These are phyloP conservation scores for Rhodotorula glutinis DNA, from an alignment of 1,284 basidiomycete species.

Conservation along the genomic window DNA sequence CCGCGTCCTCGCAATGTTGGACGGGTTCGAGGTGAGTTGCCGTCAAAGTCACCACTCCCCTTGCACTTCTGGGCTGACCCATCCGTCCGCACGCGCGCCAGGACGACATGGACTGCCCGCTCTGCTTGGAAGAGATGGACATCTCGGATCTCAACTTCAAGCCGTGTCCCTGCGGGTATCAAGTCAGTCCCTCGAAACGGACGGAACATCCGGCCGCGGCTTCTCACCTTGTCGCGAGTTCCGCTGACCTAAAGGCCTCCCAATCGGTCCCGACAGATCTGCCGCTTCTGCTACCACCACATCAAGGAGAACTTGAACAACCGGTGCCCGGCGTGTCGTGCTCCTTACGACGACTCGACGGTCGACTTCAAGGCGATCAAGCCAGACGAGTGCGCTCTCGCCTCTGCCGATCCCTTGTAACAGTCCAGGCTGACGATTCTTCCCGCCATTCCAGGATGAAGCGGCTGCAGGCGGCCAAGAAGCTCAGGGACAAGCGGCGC, in stretches of 20 bases:
- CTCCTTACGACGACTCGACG: constrained; percentile 86
- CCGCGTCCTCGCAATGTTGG: constrained; percentile 35
- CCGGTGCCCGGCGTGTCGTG: constrained; percentile 92
- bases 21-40: constrained; percentile 36
- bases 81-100: neutral
- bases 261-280: constrained; percentile 63
- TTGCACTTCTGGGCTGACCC: constrained; percentile 1
- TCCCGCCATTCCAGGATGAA: constrained; percentile 65
- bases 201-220: too few species aligned
- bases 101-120: constrained; percentile 97
- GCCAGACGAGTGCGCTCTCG: constrained; percentile 77
- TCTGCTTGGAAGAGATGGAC: constrained; percentile 99
- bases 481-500: constrained; percentile 88
- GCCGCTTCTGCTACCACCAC: constrained; percentile 99
- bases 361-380: constrained; percentile 96
- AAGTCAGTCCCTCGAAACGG: constrained; percentile 59
- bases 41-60: neutral
- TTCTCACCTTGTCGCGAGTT: constrained; percentile 4
- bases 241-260: constrained; percentile 18
- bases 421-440: neutral
- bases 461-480: constrained; percentile 92
- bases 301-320: constrained; percentile 95
- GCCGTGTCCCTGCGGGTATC: constrained; percentile 97
- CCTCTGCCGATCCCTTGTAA: neutral
- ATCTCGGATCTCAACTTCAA: constrained; percentile 99